Evolutionary conservation across 2,329 filamentous ascomycete genomes (phyloP), one percentile per base, ranked within the genome.

Genomic region (Hymenoscyphus fraxineus): DNA sequence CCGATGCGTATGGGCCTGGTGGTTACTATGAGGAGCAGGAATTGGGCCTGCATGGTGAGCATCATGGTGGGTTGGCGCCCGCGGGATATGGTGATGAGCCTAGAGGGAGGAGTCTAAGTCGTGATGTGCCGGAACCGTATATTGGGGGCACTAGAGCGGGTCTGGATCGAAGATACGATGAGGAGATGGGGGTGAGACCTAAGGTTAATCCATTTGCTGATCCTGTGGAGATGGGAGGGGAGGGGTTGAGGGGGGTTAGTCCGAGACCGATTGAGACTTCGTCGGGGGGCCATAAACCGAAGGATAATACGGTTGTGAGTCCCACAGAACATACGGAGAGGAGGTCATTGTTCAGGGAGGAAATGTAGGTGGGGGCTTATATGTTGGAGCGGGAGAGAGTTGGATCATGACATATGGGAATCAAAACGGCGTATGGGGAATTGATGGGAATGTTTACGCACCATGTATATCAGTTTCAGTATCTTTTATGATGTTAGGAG

Each of bases 11-110:
- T 74, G 85, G 84, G 1, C 78, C 80, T 1, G 80, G 80, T 27
- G 83, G 83, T 59, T 91, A 91, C 59, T 91, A 91, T 76, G 91
- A 94, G 75, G 90, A 92, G 78, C 86, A 90, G 73, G 90, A 93
- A 76, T 79, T 92, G 5, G 88, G 88, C 0, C 71, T 80, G 59
- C 75, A 76, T 67, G 69, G 70, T 59, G 77, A 78, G 55, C 78
- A 73, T 47, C 75, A 75, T 60, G 76, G 78, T 7, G 80, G 68
- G 66, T 71, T 59, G 66, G 76, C 64, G 67, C 65, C 74, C n/a
- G 71, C 75, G 5, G 74, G 77, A 60, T 78, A 80, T 68, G 77
- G 75, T 75, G 77, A 79, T 74, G 73, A 79, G 75, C 70, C 77
- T 72, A 64, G 74, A 72, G 66, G 73, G 71, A 61, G 73, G 69